Percentiles rank a stretch among this genome's conserved stretches.
Evolutionary conservation across 352 stramenopile species (phyloP).

Genomic region (Phytophthora multivora): DNA sequence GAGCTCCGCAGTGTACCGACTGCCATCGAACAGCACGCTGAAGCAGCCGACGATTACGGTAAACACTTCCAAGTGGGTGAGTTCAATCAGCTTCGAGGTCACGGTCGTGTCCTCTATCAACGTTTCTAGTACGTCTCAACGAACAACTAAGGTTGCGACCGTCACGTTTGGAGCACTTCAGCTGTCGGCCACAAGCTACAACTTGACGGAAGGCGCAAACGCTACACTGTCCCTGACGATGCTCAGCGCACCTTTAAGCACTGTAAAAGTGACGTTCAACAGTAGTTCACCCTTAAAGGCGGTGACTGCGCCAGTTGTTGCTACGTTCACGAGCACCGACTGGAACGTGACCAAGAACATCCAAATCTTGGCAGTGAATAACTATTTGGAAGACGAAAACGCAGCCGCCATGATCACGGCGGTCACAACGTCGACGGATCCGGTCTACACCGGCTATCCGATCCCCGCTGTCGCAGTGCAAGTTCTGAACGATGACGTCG

Average conservation of each 20-base stretch:
- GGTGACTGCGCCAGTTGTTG: conserved; percentile 17
- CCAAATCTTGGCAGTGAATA: conserved; percentile 49
- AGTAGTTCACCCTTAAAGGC: conserved; percentile 40
- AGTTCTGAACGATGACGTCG: conserved; percentile 60
- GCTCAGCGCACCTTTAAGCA: conserved; percentile 41
- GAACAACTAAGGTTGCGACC: conserved; percentile 21
- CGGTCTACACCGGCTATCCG: conserved; percentile 33
- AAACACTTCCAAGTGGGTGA: conserved; percentile 29
- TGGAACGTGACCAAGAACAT: conserved; percentile 42
- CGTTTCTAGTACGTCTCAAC: conserved; percentile 45
- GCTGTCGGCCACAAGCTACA: conserved; percentile 47
- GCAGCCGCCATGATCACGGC: conserved; percentile 24
- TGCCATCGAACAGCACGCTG: conserved; percentile 34
- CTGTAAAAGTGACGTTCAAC: conserved; percentile 43
- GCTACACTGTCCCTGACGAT: conserved; percentile 34
- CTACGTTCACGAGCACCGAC: conserved; percentile 36
- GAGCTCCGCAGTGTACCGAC: conserved; percentile 32
- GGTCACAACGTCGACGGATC: conserved; percentile 40
- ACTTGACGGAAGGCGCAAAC: conserved; percentile 42
- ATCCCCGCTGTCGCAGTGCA: conserved; percentile 38
- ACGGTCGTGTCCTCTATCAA: conserved; percentile 36
- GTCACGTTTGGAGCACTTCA: conserved; percentile 44
- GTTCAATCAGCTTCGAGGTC: conserved; percentile 41
- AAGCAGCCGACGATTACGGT: conserved; percentile 38
- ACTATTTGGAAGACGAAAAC: conserved; percentile 59